These are phyloP conservation scores for Penicillium concentricum DNA, from an alignment of 2,329 filamentous ascomycete species.

Conservation along the genomic window DNA sequence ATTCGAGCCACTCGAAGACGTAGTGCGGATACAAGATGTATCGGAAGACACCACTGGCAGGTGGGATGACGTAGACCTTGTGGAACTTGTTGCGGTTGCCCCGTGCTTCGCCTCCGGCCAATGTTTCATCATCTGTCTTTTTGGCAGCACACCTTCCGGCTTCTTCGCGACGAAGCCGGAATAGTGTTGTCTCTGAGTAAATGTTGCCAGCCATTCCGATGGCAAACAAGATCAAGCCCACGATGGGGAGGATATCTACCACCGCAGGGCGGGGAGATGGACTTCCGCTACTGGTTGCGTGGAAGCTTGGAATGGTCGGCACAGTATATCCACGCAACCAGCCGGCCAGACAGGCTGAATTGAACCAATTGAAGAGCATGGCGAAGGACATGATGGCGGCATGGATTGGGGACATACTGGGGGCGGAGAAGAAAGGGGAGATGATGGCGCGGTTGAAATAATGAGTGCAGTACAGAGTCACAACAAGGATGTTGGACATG, in stretches of 20 bases:
- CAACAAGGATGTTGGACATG: constrained; percentile 36
- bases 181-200: constrained; percentile 84
- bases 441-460: constrained; percentile 87
- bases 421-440: constrained; percentile 74
- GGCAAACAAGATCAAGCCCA: constrained; percentile 74
- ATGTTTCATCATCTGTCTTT: constrained; percentile 45
- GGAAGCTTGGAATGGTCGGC: constrained; percentile 17
- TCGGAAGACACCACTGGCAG: constrained; percentile 76
- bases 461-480: constrained; percentile 65
- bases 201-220: constrained; percentile 77
- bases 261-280: constrained; percentile 13
- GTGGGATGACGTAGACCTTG: constrained; percentile 83
- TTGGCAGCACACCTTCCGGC: constrained; percentile 52
- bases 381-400: constrained; percentile 64
- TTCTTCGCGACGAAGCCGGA: constrained; percentile 76
- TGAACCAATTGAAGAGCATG: constrained; percentile 73
- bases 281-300: constrained; percentile 11
- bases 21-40: constrained; percentile 90
- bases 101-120: constrained; percentile 21
- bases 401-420: constrained; percentile 91
- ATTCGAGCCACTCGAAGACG: constrained; percentile 95
- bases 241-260: constrained; percentile 43
- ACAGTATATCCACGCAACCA: constrained; percentile 81
- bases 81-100: constrained; percentile 55
- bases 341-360: constrained; percentile 72